These are phyloP conservation scores for Diaporthe caulivora DNA, from an alignment of 2,329 filamentous ascomycete species.

Conservation along the genomic window DNA sequence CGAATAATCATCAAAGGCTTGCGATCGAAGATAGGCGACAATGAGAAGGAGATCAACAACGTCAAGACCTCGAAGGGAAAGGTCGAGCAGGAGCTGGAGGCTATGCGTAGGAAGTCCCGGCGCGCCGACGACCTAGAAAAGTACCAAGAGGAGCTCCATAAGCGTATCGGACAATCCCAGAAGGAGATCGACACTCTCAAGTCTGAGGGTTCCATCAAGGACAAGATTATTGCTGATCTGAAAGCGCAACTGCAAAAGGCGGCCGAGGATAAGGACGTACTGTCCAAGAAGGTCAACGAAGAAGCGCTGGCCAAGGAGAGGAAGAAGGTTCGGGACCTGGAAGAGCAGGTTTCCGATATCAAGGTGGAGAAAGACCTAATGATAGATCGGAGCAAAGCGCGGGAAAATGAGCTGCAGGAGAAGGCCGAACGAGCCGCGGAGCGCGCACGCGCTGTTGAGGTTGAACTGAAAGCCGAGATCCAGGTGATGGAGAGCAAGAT, in stretches of 20 bases:
- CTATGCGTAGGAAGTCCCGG: slow-evolving; percentile 60
- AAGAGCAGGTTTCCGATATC: slow-evolving; percentile 72
- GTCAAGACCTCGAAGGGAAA: slow-evolving; percentile 71
- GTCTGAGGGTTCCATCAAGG: slow-evolving; percentile 73
- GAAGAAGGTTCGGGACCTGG: slow-evolving; percentile 62
- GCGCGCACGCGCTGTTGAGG: slow-evolving; percentile 74
- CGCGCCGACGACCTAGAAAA: slow-evolving; percentile 69
- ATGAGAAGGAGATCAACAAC: slow-evolving; percentile 74
- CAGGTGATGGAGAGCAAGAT: slow-evolving; percentile 88
- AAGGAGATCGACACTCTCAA: slow-evolving; percentile 65
- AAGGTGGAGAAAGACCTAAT: slow-evolving; percentile 83
- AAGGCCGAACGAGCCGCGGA: slow-evolving; percentile 81
- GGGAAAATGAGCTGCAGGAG: slow-evolving; percentile 79
- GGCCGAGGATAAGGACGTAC: slow-evolving; percentile 73
- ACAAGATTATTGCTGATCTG: slow-evolving; percentile 75
- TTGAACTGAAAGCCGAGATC: slow-evolving; percentile 84
- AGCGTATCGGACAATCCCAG: slow-evolving; percentile 69
- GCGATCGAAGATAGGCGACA: slow-evolving; percentile 72
- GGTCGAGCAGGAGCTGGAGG: slow-evolving; percentile 62
- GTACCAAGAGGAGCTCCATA: slow-evolving; percentile 62
- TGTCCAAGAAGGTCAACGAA: slow-evolving; percentile 74
- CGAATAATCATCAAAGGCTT: slow-evolving; percentile 87
- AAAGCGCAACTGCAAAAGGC: slow-evolving; percentile 78
- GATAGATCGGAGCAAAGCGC: slow-evolving; percentile 73
- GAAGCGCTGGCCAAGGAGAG: slow-evolving; percentile 77